Base-by-base conservation (phyloP, 805 yeast species). In the Yamadazyma scolyti region DNA sequence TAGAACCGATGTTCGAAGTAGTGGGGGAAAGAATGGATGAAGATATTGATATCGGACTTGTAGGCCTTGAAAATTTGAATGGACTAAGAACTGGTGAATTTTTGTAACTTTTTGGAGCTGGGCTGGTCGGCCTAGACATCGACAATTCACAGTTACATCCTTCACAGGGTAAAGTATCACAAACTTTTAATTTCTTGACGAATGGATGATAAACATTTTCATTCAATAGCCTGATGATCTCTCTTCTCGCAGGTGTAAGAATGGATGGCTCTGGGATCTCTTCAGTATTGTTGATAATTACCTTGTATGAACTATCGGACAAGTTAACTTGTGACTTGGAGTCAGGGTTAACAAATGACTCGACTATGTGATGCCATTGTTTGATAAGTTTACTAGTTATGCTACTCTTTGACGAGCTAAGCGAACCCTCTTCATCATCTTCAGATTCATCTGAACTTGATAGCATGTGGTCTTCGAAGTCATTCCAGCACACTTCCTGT, bases 251-350 rank as follows among this genome's bases (percentile, higher is more conserved):
- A 3, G 38, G 39, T 25, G 44, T 23, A 13, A 63, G 44, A 13
- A 50, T 46, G 5, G 16, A 17, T 2, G 67, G 68, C 19, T 38
- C 35, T 27, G 56, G 62, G 9, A 60, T 40, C 12, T 41, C 44
- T 9, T 29, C 32, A 6, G 18, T 26, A 16, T 48, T 47, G 9
- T 30, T 35, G 20, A 52, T 23, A 23, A 61, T 45, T 9, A 44
- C 41, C 10, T 55, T 47, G 37, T 50, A 56, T 3, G 70, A 52
- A 6, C 58, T 54, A 36, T 57, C 46, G 0, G 77, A 68, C 15
- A 75, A 40, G 47, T 75, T 75, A 36, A 75, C 61, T 46, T 75
- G 77, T 23, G 56, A 57, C 2, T 67, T 64, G 1, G 79, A 58
- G 33, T 70, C 61, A 9, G 54, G 56, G 9, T 41, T 34, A 23